Evolutionary conservation across 345 rosid species (phyloP).

Genomic region (Erucastrum elatum): DNA sequence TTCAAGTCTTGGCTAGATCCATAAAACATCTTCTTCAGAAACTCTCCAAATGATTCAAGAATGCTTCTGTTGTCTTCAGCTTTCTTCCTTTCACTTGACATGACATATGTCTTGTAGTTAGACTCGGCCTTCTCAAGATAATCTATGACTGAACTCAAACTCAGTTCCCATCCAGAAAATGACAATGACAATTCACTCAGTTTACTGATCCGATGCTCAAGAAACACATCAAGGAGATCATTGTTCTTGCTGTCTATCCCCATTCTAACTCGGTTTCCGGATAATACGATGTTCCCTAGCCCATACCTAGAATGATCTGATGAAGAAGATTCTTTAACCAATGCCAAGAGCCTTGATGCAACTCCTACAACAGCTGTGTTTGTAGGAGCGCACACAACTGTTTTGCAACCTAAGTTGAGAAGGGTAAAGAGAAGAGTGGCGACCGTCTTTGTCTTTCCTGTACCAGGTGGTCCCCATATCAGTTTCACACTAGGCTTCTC

Average conservation of each 20-base stretch:
- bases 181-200: constrained; percentile 5
- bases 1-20: background rate
- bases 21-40: constrained; percentile 11
- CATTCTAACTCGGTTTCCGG: constrained; percentile 40
- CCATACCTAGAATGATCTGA: constrained; percentile 28
- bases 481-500: constrained; percentile 38
- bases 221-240: constrained; percentile 36
- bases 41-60: constrained; percentile 11
- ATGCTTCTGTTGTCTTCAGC: background rate
- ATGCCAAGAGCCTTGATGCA: constrained; percentile 32
- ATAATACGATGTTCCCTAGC: constrained; percentile 39
- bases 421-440: constrained; percentile 38
- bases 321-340: constrained; percentile 3
- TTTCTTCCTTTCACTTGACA: background rate
- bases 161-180: constrained; percentile 29
- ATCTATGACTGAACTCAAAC: constrained; percentile 28
- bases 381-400: constrained; percentile 53
- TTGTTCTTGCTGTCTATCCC: constrained; percentile 23
- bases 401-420: constrained; percentile 37
- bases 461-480: constrained; percentile 60
- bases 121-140: constrained; percentile 22
- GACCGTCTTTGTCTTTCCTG: constrained; percentile 50
- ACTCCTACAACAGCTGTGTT: constrained; percentile 44
- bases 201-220: constrained; percentile 41
- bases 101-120: constrained; percentile 11